Evolutionary conservation across 805 yeast species (phyloP).

Genomic region (Cyberlindnera xishuangbannaensis): DNA sequence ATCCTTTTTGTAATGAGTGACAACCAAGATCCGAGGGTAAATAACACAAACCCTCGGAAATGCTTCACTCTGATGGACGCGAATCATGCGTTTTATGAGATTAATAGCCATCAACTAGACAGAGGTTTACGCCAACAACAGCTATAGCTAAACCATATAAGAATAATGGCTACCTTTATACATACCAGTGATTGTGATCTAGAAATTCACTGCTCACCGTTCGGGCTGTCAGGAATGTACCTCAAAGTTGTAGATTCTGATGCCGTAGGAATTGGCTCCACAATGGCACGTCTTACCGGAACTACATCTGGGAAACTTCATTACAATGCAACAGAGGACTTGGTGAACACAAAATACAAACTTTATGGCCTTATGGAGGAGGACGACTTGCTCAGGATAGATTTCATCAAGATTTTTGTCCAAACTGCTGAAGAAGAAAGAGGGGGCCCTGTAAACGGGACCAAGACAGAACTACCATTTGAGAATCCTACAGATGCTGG

Average conservation of each 20-base stretch:
- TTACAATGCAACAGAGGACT: slow-evolving; percentile 42
- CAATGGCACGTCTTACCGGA: slow-evolving; percentile 53
- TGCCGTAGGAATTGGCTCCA: slow-evolving; percentile 48
- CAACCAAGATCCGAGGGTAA: no score
- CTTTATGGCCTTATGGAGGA: slow-evolving; percentile 44
- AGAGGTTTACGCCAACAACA: no score
- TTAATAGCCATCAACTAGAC: no score
- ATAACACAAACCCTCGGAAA: no score
- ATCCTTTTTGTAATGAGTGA: no score
- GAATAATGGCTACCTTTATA: slow-evolving; percentile 27
- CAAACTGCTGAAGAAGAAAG: slow-evolving; percentile 13
- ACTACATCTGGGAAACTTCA: slow-evolving; percentile 42
- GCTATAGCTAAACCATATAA: no score
- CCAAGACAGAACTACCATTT: slow-evolving; percentile 11
- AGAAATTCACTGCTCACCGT: slow-evolving; percentile 52
- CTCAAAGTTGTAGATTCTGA: slow-evolving; percentile 42
- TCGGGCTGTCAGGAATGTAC: slow-evolving; percentile 47
- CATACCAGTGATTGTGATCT: slow-evolving; percentile 46
- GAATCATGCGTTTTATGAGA: no score
- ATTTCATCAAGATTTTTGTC: slow-evolving; percentile 41
- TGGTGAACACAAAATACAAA: slow-evolving; percentile 42
- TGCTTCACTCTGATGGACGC: no score
- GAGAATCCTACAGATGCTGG: slow-evolving; percentile 32
- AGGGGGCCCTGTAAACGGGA: slow-evolving; percentile 5
- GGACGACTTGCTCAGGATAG: slow-evolving; percentile 41